Base-by-base conservation (phyloP, 2,329 filamentous ascomycete species). In the Gyromitra esculenta region DNA sequence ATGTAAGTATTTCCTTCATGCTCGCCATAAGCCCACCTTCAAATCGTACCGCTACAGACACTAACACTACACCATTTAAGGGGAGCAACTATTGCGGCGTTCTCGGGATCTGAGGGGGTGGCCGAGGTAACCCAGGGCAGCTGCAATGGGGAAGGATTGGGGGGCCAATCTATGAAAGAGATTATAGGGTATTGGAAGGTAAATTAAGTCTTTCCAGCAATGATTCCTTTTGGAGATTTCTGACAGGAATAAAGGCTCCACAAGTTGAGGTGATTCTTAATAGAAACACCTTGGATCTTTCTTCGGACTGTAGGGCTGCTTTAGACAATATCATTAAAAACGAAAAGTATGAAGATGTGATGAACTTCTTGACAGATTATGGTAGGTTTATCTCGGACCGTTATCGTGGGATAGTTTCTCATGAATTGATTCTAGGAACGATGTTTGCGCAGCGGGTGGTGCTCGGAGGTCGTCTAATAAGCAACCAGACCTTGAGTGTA, bases 221-320 rank as follows among this genome's bases (percentile, higher is more conserved):
- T 25, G 18, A 37, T 35, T 39, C n/a, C 48, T 31, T 31, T 37
- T 35, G 6, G 11, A 37, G 31, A 59, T 4, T 18, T 13, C 56
- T 59, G 39, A 59, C 15, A 5, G 18, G 5, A 25, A 25, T 31
- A 9, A 25, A 59, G 56, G 56, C 56, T 37, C 35, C 56, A 59
- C 56, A 39, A 15, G 35, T 59, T 37, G 56, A 59, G 25, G 11
- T 59, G 13, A 59, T 9, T 15, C 56, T 59, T 21, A 5, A 37
- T n/a, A 37, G 56, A 15, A 59, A 59, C 35, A 59, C 25, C 11
- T 13, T 59, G 56, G 31, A 15, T 39, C 13, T 59, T 37, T n/a
- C n/a, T 31, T 31, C 56, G 25, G 56, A 59, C 8, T 59, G 56
- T 39, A 59, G 39, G 35, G 56, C 56, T n/a, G 25, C 56, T 37